Base-by-base conservation (phyloP, 1,139 yeast species). In the Candida neerlandica region DNA sequence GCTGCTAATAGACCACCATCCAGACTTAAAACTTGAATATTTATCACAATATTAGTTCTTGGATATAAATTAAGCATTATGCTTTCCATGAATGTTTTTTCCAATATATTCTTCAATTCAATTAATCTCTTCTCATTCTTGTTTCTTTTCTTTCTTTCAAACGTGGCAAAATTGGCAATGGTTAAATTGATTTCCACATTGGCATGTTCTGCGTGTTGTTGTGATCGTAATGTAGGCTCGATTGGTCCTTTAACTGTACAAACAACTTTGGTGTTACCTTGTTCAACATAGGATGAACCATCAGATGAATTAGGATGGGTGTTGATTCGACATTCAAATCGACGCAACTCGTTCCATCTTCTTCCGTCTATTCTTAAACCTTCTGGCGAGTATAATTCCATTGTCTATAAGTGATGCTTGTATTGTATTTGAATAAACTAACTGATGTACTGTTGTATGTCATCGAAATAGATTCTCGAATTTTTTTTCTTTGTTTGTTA, bases 321-420 rank as follows among this genome's bases (percentile, higher is more conserved):
- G 61, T 90, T 89, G 53, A 89, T 82, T 29, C 84, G 80, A 62
- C 96, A 89, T 41, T 82, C 83, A 61, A 94, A 89, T 38, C 85
- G 78, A 48, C 98, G 84, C 45, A 92, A 75, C 65, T 94, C 98
- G 61, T 92, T 90, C 94, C 96, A 91, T 58, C 99, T 78, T 62
- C 99, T 82, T 3, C 99, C 99, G 62, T 94, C 98, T 11, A 87
- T 75, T 58, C 98, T 78, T 44, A 94, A 77, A 4, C 98, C 99
- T 67, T 92, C 98, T 1, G 97, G 97, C 0, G 97, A 90, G 62
- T 89, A 91, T 45, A 92, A 69, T 71, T 92, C 99, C 66, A 84
- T 43, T 44, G 27, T 16, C 3, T 37, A 6, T 19, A 12, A 5
- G 10, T 35, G 4, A 12, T 35, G 18, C n/a, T n/a, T 18, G 23